A percentile compares a stretch with the other conserved stretches of the same genome.
Evolutionary conservation across 306 rosid genomes (phyloP).

Genomic region (Citrullus colocynthis): DNA sequence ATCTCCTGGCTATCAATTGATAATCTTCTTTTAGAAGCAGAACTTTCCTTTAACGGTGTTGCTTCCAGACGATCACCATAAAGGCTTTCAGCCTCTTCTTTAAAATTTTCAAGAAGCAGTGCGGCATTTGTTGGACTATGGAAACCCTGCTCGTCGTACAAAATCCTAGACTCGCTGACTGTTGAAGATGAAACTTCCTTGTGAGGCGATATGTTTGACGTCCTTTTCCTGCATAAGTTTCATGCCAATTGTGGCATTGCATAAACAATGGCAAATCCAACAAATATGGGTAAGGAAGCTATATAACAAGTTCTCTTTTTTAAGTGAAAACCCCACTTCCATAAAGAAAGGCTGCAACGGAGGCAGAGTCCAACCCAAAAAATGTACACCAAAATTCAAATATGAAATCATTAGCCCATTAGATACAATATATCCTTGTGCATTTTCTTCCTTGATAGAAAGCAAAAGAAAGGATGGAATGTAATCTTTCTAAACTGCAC

Average conservation of each 20-base stretch:
- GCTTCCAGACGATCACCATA: conserved; percentile 36
- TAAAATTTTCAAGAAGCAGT: conserved; percentile 76
- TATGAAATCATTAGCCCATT: background rate
- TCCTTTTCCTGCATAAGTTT: conserved; percentile 57
- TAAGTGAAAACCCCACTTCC: background rate
- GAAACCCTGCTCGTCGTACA: conserved; percentile 60
- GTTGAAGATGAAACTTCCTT: conserved; percentile 42
- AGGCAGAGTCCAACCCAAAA: background rate
- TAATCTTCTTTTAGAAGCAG: conserved; percentile 39
- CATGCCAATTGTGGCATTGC: conserved; percentile 1
- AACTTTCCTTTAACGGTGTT: conserved; percentile 28
- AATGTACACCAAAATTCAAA: background rate
- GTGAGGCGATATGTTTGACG: conserved; percentile 33
- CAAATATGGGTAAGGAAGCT: background rate
- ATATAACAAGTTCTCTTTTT: background rate
- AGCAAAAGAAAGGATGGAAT: background rate
- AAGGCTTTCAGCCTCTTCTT: conserved; percentile 54
- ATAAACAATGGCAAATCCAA: background rate
- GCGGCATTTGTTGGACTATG: conserved; percentile 89
- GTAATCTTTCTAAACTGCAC: background rate
- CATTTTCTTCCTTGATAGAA: background rate
- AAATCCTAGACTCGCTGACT: conserved; percentile 38
- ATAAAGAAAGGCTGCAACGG: background rate
- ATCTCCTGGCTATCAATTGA: conserved; percentile 35
- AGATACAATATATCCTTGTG: background rate